Evolutionary conservation across 2,329 filamentous ascomycete species (phyloP), one percentile per base, ranked within the genome.

Genomic region (Piedraia hortae): DNA sequence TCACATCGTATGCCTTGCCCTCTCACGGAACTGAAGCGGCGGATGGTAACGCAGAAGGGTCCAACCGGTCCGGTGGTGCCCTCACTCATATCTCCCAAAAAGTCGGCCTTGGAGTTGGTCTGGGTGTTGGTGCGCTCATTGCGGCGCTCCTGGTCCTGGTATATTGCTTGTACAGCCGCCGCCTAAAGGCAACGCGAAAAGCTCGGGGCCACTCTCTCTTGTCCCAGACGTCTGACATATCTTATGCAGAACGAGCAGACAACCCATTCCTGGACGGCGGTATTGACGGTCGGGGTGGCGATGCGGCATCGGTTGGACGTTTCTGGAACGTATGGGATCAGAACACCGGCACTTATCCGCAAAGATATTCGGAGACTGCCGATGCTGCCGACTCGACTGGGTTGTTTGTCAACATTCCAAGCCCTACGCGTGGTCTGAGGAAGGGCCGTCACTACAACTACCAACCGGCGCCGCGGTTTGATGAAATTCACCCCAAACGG

Each of bases 191-290:
- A 14, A 41, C 46, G 28, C 44, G 46, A 2, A 39, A 48, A 13
- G 23, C 39, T 1, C 50, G 59, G n/a, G 57, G 67, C 26, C 54
- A 55, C 24, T 49, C 59, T 23, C 43, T 67, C 4, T 45, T 54
- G 16, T 50, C 28, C 0, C 28, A 29, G 12, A 36, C 34, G 2
- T 37, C 36, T 4, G 32, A 36, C 9, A 31, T 28, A 6, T 37
- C 36, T 7, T 30, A 66, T 10, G 54, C 54, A 5, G 16, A 26
- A 14, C 41, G 55, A 9, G 47, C 49, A 2, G 49, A 56, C 3
- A 50, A 59, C 29, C 46, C 54, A 16, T 52, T 44, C 26, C 44
- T 47, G 14, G 25, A 33, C 16, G 32, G 30, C 11, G 36, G 34
- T 6, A 35, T 41, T 2, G 42, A 47, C 24, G 41, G 36, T n/a